Conservation (phyloP, 768 basidiomycete species). For the Termitomyces sp. region DNA sequence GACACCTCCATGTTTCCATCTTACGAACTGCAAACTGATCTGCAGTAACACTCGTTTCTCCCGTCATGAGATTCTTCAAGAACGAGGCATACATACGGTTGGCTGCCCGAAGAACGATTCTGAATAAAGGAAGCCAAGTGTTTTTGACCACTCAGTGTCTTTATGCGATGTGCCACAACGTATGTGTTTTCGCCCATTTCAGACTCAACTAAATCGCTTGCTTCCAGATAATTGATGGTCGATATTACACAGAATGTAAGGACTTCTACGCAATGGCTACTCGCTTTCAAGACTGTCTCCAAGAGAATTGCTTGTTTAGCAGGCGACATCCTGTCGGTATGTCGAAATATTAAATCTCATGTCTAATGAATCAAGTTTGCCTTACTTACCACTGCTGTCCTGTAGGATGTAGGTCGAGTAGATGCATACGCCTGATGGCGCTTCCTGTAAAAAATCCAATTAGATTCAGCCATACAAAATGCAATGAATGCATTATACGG, state of each 20-base stretch:
- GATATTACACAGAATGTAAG: constrained; percentile 62
- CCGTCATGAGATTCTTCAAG: constrained; percentile 25
- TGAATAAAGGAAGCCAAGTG: constrained; percentile 12
- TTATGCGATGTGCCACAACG: constrained; percentile 69
- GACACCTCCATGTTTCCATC: background rate
- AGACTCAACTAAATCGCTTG: background rate
- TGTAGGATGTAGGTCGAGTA: constrained; percentile 48
- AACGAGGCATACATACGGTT: constrained; percentile 39
- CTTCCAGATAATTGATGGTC: constrained; percentile 67
- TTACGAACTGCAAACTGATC: background rate
- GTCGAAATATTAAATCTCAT: constrained; percentile 3
- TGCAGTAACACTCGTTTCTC: constrained; percentile 19
- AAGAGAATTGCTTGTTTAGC: constrained; percentile 66
- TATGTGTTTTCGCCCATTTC: constrained; percentile 25
- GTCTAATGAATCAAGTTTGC: constrained; percentile 1
- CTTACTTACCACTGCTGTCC: background rate
- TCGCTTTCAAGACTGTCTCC: constrained; percentile 59
- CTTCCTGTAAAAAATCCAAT: constrained; percentile 68
- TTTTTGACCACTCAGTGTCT: background rate
- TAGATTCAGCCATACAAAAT: constrained; percentile 52
- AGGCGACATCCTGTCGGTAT: constrained; percentile 51
- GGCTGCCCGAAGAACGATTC: constrained; percentile 14
- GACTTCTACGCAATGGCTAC: constrained; percentile 75
- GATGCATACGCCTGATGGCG: constrained; percentile 62
- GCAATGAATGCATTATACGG: constrained; percentile 33